phyloP scores from a whole-genome alignment of 2,329 filamentous ascomycete genomes.

The Exophiala sp. region DNA sequence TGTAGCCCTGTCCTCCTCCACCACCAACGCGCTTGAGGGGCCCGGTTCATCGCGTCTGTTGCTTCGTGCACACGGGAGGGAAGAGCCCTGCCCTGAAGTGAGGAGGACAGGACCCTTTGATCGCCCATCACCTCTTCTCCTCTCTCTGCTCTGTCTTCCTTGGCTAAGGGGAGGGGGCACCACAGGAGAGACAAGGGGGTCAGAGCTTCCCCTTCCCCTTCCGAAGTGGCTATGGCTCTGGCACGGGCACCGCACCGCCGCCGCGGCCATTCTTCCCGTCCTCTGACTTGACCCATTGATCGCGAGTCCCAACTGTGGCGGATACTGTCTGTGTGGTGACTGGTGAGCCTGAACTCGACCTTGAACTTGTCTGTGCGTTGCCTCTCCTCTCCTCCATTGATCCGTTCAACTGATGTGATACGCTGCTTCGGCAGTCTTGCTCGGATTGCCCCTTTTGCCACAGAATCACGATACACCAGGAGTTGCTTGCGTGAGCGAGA shows the following conservation, averaged over 20 bases:
- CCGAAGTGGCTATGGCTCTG: too few species aligned
- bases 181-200: background rate
- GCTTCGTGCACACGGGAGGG: constrained; percentile 1
- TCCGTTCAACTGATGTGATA: background rate
- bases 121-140: background rate
- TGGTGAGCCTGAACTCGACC: too few species aligned
- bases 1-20: background rate
- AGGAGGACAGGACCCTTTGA: background rate
- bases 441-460: background rate
- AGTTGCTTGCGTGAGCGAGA: background rate
- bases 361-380: background rate
- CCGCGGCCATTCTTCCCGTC: background rate
- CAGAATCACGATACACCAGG: background rate
- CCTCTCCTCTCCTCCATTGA: background rate
- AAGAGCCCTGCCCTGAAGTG: background rate
- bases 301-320: background rate
- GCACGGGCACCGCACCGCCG: background rate
- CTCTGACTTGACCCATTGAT: background rate
- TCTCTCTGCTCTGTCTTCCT: background rate
- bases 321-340: background rate
- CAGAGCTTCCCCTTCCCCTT: background rate
- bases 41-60: background rate
- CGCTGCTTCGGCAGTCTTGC: background rate
- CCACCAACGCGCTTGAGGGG: background rate
- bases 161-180: background rate